Evolutionary conservation across 176 grass and related monocot genomes (phyloP).

Genomic region (Carex cristatella): DNA sequence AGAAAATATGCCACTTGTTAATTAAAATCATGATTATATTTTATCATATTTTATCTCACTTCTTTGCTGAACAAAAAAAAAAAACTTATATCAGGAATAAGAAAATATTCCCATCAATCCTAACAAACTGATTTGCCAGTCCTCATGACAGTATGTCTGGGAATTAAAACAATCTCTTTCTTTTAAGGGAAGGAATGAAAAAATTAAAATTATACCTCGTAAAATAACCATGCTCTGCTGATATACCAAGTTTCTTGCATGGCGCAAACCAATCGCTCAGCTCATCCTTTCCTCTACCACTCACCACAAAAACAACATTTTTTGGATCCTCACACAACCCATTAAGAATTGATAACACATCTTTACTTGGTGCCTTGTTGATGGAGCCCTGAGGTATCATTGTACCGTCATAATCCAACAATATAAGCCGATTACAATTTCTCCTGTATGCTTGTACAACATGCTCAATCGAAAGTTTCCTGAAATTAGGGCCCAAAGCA

Average conservation of each 20-base stretch:
- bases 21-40: background rate
- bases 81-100: background rate
- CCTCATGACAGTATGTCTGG: background rate
- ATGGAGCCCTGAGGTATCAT: conserved; percentile 63
- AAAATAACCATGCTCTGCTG: conserved; percentile 93
- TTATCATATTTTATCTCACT: background rate
- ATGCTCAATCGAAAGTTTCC: conserved; percentile 64
- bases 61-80: background rate
- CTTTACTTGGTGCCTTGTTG: conserved; percentile 51
- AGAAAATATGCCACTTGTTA: background rate
- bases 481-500: conserved; percentile 70
- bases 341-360: conserved; percentile 69
- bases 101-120: background rate
- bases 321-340: conserved; percentile 60
- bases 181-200: background rate
- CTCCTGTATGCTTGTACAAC: conserved; percentile 52
- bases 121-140: background rate
- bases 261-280: conserved; percentile 65
- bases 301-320: conserved; percentile 89
- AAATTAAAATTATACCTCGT: conserved; percentile 50
- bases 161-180: background rate
- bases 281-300: conserved; percentile 65
- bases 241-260: conserved; percentile 79
- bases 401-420: conserved; percentile 90
- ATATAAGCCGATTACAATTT: conserved; percentile 46